Evolutionary conservation across 2,329 filamentous ascomycete species (phyloP).

Genomic region (Claviceps pusilla): DNA sequence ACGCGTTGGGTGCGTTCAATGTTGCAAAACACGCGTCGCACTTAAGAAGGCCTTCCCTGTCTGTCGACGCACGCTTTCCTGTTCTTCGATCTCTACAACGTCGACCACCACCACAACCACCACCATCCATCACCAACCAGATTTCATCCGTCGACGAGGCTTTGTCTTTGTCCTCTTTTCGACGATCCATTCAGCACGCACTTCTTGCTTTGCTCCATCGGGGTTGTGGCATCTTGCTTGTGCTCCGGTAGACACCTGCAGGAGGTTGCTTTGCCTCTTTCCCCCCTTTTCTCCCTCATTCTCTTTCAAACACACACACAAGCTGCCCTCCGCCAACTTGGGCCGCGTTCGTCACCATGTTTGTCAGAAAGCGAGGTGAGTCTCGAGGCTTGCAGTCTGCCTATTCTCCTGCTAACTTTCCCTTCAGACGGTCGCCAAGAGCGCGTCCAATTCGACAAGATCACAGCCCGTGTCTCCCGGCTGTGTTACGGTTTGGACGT

Average conservation of each 20-base stretch:
- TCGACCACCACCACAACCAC: no score
- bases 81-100: conserved; percentile 3
- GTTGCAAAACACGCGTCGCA: conserved; percentile 18
- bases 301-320: conserved; percentile 1
- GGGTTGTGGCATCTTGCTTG: conserved; percentile 10
- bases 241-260: conserved; percentile 12
- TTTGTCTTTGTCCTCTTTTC: background rate
- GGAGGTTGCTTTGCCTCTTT: conserved; percentile 11
- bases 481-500: conserved; percentile 94
- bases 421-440: conserved; percentile 88
- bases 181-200: background rate
- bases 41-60: conserved; percentile 21
- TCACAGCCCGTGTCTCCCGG: conserved; percentile 93
- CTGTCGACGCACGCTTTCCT: conserved; percentile 6
- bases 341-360: conserved; percentile 31
- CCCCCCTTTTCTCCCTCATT: conserved; percentile 6
- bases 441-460: conserved; percentile 99
- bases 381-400: conserved; percentile 8
- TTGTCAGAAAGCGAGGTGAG: conserved; percentile 49
- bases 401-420: conserved; percentile 14
- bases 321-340: conserved; percentile 9
- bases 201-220: background rate
- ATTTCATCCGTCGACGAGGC: conserved; percentile 4
- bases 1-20: conserved; percentile 12
- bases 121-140: no score